Conservation (phyloP, 73 alveolate species). For the Loxodes magnus region DNA sequence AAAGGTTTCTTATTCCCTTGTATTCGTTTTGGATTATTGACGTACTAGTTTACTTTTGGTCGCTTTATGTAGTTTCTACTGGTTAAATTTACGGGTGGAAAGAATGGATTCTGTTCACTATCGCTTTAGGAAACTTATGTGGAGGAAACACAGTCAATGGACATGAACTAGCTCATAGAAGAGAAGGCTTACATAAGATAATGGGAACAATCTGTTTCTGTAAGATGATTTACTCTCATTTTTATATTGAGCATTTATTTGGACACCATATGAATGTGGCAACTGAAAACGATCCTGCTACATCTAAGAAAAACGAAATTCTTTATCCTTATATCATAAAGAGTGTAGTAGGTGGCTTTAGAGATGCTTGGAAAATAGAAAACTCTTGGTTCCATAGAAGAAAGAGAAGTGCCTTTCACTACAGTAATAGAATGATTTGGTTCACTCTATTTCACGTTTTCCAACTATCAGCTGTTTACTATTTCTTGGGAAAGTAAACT, state of each 20-base stretch:
- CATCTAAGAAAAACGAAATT: slow-evolving; percentile 35
- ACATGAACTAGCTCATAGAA: slow-evolving; percentile 68
- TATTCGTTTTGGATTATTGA: slow-evolving; percentile 24
- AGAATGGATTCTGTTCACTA: background rate
- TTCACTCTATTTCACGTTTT: slow-evolving; percentile 1
- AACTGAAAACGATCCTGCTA: slow-evolving; percentile 61
- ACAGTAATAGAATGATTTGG: slow-evolving; percentile 1
- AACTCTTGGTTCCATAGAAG: background rate
- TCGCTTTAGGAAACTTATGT: slow-evolving; percentile 3
- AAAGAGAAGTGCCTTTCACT: slow-evolving; percentile 6
- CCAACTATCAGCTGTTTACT: background rate
- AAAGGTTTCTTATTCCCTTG: slow-evolving; percentile 22
- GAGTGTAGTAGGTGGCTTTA: slow-evolving; percentile 12
- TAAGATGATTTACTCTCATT: slow-evolving; percentile 51
- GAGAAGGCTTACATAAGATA: slow-evolving; percentile 40
- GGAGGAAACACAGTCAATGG: slow-evolving; percentile 14
- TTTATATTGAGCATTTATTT: slow-evolving; percentile 47
- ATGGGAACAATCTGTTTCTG: slow-evolving; percentile 46
- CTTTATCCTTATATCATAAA: slow-evolving; percentile 16
- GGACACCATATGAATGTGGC: slow-evolving; percentile 73
- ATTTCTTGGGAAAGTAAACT: slow-evolving; percentile 5
- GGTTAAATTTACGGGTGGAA: slow-evolving; percentile 5
- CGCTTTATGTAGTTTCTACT: slow-evolving; percentile 4
- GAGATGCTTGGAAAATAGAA: slow-evolving; percentile 34
- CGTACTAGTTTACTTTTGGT: slow-evolving; percentile 18